Conservation (phyloP, 2,329 filamentous ascomycete species). For the Dactylellina parvicollis region DNA sequence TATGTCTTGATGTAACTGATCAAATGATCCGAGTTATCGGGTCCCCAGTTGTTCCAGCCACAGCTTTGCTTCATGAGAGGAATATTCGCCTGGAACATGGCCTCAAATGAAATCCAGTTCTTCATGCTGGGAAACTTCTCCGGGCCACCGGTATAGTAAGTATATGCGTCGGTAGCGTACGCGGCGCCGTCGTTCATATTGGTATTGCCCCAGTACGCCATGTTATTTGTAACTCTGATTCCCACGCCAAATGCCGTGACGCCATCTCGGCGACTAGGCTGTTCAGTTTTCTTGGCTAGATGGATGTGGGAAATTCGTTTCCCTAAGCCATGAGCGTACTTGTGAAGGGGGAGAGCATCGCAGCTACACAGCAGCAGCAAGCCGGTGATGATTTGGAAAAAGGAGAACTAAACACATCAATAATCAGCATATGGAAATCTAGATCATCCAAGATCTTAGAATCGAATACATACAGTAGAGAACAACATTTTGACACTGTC, state of each 20-base stretch:
- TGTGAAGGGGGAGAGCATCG: conserved; percentile 43
- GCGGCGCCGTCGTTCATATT: conserved; percentile 26
- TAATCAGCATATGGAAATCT: too few species aligned
- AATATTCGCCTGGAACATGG: conserved; percentile 46
- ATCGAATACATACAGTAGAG: conserved; percentile 42
- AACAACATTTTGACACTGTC: conserved; percentile 40
- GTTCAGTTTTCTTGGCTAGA: conserved; percentile 9
- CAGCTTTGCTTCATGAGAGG: conserved; percentile 49
- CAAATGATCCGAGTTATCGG: conserved; percentile 39
- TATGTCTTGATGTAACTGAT: conserved; percentile 41
- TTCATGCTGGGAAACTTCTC: conserved; percentile 31
- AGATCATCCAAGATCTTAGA: background rate
- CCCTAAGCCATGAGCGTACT: conserved; percentile 14
- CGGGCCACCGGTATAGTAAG: conserved; percentile 34
- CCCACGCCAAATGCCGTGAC: conserved; percentile 22
- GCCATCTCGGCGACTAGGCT: conserved; percentile 5
- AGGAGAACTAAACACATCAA: too few species aligned
- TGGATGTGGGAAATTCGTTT: conserved; percentile 26
- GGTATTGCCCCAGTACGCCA: conserved; percentile 24
- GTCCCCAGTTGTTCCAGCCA: conserved; percentile 51
- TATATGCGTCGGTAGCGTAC: conserved; percentile 26
- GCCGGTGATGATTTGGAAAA: conserved; percentile 26
- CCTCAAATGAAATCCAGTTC: conserved; percentile 51
- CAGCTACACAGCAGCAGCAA: conserved; percentile 46
- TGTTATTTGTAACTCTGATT: conserved; percentile 24